Evolutionary conservation across 345 rosid genomes (phyloP).

Genomic region (Salix suchowensis): DNA sequence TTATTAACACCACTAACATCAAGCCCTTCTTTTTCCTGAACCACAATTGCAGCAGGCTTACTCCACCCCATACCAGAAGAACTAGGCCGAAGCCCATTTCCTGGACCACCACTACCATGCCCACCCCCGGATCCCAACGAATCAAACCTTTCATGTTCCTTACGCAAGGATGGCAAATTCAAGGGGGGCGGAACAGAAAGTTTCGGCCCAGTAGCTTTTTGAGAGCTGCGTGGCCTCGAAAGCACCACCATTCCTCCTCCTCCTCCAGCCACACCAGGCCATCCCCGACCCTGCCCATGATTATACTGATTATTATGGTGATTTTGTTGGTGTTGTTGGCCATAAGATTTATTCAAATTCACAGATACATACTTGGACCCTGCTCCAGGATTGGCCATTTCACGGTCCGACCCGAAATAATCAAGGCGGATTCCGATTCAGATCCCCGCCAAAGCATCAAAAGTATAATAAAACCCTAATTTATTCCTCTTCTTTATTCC

Average conservation of each 20-base stretch:
- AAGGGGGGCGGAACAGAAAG: conserved; percentile 99
- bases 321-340: conserved; percentile 50
- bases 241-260: conserved; percentile 89
- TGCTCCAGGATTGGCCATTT: conserved; percentile 87
- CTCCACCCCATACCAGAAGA: conserved; percentile 89
- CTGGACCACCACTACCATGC: conserved; percentile 58
- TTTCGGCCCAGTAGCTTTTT: conserved; percentile 75
- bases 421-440: conserved; percentile 40
- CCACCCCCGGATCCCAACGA: conserved; percentile 56
- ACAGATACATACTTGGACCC: conserved; percentile 79
- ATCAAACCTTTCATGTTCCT: conserved; percentile 87
- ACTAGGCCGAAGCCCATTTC: conserved; percentile 66
- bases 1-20: conserved; percentile 19
- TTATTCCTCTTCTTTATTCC: neutral
- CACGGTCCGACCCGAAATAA: conserved; percentile 37
- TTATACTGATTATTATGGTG: conserved; percentile 34
- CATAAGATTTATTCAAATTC: conserved; percentile 88
- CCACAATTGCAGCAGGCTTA: conserved; percentile 54
- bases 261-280: conserved; percentile 41
- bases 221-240: conserved; percentile 88
- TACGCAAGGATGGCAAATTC: conserved; percentile 89
- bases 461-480: conserved; percentile 1
- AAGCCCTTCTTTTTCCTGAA: conserved; percentile 54
- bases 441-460: conserved; percentile 76
- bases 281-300: conserved; percentile 40